Base-by-base conservation (phyloP, 1,139 yeast species). In the Candida sp. region DNA sequence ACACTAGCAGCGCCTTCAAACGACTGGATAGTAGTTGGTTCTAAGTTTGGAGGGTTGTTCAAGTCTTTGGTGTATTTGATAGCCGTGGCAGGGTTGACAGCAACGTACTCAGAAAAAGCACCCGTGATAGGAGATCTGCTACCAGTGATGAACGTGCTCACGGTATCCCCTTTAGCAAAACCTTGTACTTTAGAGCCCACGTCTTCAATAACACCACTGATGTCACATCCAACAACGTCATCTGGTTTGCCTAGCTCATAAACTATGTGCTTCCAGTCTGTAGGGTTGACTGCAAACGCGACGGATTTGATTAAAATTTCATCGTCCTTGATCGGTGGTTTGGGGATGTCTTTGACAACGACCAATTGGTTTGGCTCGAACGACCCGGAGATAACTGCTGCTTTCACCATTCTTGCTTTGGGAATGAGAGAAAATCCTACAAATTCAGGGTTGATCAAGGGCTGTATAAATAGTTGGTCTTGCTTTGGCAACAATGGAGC, bases 251-350 rank as follows among this genome's bases (percentile, higher is more conserved):
- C 50, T 9, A 51, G 42, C 9, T 53, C 55, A 23, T 52, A 52
- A 9, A 84, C 64, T 6, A 86, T 61, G 55, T 85, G 88, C 60
- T 86, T 86, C 87, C 89, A 87, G 63, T 88, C 96, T 5, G 90
- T 83, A 43, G 94, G 96, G 63, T 88, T 88, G 46, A 81, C 75
- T 2, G 90, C 92, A 50, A 69, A 79, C 1, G 92, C 86, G 37
- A 70, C 69, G 7, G 84, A 75, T 63, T 83, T 80, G 56, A 89
- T 66, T 41, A 88, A 67, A 7, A 87, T 60, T 59, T 77, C 76
- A 46, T 73, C 73, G 22, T 72, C 73, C 4, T 63, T 61, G 38
- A 79, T 62, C 28, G 66, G 59, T 27, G 84, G 82, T 11, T 72
- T 56, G 2, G 77, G 70, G 5, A 73, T 66, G 2, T 65, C 62